phyloP scores from a whole-genome alignment of 306 rosid species.

The Ziziphus jujuba region DNA sequence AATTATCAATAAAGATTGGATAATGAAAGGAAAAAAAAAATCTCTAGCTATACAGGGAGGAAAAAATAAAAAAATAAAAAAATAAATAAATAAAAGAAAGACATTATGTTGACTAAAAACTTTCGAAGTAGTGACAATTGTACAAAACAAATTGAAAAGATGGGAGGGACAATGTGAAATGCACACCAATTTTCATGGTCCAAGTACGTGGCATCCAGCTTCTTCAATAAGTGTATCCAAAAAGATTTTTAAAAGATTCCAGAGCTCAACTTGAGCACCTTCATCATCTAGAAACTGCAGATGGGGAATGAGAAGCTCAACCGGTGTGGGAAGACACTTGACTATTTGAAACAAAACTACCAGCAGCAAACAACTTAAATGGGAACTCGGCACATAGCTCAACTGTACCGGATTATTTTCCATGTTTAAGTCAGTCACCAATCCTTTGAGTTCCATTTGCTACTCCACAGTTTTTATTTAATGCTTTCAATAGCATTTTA shows the following conservation, averaged over 20 bases:
- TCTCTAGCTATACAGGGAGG: too few species aligned
- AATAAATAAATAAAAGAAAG: too few species aligned
- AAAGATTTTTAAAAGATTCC: slow-evolving; percentile 80
- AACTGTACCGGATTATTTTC: too few species aligned
- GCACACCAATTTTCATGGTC: background rate
- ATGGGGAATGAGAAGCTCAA: slow-evolving; percentile 94
- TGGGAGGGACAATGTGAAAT: background rate
- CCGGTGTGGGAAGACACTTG: slow-evolving; percentile 49
- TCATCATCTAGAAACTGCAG: slow-evolving; percentile 93
- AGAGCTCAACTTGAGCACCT: slow-evolving; percentile 95
- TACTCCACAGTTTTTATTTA: slow-evolving; percentile 40
- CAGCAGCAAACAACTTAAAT: too few species aligned
- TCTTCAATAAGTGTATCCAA: slow-evolving; percentile 73
- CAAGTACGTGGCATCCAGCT: slow-evolving; percentile 55
- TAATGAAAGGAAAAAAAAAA: too few species aligned
- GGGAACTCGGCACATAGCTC: too few species aligned
- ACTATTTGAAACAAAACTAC: too few species aligned
- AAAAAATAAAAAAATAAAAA: too few species aligned
- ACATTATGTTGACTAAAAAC: background rate
- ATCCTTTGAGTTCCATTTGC: too few species aligned
- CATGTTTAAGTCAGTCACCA: too few species aligned
- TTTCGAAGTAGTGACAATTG: background rate
- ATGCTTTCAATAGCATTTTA: slow-evolving; percentile 53
- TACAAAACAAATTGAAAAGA: background rate
- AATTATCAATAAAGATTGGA: too few species aligned